Evolutionary conservation across 192 early-diverging fungal species (phyloP).

Genomic region (Polychytrium aggregatum): DNA sequence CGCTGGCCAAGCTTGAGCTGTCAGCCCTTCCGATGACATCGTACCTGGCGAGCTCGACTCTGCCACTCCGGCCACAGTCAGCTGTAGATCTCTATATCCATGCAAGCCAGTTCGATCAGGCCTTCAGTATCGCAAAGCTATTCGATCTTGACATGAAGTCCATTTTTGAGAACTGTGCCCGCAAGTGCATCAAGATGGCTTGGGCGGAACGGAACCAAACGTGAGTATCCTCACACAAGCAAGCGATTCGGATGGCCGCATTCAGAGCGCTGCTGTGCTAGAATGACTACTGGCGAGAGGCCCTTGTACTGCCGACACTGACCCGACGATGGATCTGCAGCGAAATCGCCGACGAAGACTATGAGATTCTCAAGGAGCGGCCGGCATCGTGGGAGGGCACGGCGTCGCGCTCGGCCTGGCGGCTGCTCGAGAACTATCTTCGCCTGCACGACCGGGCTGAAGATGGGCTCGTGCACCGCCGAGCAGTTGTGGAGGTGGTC

Average conservation of each 20-base stretch:
- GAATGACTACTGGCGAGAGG: no score
- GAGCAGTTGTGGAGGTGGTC: slow-evolving; percentile 10
- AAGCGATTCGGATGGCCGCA: background rate
- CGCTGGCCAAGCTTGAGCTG: slow-evolving; percentile 17
- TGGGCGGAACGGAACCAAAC: no score
- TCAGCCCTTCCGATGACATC: background rate
- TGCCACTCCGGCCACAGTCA: slow-evolving; percentile 6
- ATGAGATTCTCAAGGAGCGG: no score
- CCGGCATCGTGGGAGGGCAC: slow-evolving; percentile 12
- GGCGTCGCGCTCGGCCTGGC: slow-evolving; percentile 18
- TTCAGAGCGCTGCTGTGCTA: slow-evolving; percentile 4
- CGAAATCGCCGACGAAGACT: no score
- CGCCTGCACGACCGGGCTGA: slow-evolving; percentile 2
- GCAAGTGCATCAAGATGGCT: slow-evolving; percentile 16
- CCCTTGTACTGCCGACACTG: no score
- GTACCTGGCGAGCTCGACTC: background rate
- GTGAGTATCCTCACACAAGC: background rate
- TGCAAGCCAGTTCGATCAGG: slow-evolving; percentile 15
- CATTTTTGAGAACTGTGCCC: slow-evolving; percentile 14
- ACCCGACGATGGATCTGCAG: no score
- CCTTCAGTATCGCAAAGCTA: slow-evolving; percentile 12
- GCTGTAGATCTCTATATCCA: slow-evolving; percentile 11
- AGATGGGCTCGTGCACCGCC: slow-evolving; percentile 3
- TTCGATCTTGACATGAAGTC: slow-evolving; percentile 10
- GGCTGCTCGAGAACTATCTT: slow-evolving; percentile 10